These are phyloP conservation scores for Myrica gale DNA, from an alignment of 306 rosid species.

Conservation along the genomic window DNA sequence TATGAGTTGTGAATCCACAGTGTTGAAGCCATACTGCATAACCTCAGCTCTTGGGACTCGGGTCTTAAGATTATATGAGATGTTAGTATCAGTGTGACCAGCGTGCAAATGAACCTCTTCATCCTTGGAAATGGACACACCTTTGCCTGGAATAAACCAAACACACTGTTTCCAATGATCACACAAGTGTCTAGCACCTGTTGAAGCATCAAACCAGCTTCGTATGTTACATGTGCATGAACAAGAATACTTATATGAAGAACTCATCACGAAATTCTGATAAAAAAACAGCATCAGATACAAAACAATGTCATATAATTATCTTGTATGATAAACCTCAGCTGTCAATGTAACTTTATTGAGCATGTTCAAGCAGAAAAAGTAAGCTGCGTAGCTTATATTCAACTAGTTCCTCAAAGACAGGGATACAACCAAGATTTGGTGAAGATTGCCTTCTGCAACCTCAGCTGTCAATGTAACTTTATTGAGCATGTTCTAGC, in stretches of 20 bases:
- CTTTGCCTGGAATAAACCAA: slow-evolving; percentile 88
- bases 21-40: slow-evolving; percentile 30
- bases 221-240: slow-evolving; percentile 17
- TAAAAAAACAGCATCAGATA: neutral
- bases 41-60: slow-evolving; percentile 36
- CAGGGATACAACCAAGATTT: neutral
- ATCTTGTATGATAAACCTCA: neutral
- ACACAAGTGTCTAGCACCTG: slow-evolving; percentile 78
- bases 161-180: slow-evolving; percentile 99
- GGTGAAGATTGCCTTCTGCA: neutral
- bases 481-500: neutral
- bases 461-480: neutral
- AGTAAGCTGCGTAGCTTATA: neutral
- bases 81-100: slow-evolving; percentile 57
- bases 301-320: neutral
- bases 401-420: neutral
- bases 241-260: neutral
- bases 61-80: slow-evolving; percentile 55
- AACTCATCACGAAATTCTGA: neutral
- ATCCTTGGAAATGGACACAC: slow-evolving; percentile 49
- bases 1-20: slow-evolving; percentile 51
- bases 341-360: neutral
- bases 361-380: neutral
- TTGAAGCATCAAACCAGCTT: slow-evolving; percentile 32
- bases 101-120: slow-evolving; percentile 60